Conservation (phyloP, 2,329 filamentous ascomycete genomes). For the Alternaria metachromatica region DNA sequence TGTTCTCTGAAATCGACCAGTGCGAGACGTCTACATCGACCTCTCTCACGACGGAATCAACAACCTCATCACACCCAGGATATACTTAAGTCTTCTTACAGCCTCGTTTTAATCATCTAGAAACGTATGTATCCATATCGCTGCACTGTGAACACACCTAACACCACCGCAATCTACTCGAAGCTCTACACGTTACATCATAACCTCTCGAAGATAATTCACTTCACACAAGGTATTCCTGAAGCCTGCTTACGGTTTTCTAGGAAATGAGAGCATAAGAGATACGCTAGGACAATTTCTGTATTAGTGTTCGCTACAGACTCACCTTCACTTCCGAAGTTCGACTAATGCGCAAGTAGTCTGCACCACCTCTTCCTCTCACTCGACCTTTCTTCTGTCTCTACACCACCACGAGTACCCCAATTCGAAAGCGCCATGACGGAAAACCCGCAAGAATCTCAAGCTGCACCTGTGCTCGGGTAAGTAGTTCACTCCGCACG, state of each 20-base stretch:
- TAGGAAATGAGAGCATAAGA: no score
- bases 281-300: not conserved
- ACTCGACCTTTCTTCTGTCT: not conserved
- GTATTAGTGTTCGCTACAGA: not conserved
- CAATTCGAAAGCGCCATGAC: not conserved
- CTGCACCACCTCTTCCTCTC: not conserved
- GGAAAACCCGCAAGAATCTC: not conserved
- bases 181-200: not conserved
- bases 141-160: fast-evolving
- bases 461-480: fast-evolving
- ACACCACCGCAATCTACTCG: not conserved
- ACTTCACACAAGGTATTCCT: not conserved
- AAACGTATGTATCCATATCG: not conserved
- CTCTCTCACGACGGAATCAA: not conserved
- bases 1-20: not conserved
- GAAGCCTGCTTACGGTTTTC: no score
- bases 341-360: not conserved
- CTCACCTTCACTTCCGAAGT: not conserved
- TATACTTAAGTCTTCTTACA: not conserved
- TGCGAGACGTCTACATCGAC: not conserved
- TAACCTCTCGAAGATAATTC: not conserved
- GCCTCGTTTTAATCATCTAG: fast-evolving
- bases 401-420: fast-evolving
- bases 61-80: not conserved
- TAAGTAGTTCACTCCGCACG: not conserved